Conservation (phyloP, 1,284 basidiomycete genomes). For the Marasmius fiardii region DNA sequence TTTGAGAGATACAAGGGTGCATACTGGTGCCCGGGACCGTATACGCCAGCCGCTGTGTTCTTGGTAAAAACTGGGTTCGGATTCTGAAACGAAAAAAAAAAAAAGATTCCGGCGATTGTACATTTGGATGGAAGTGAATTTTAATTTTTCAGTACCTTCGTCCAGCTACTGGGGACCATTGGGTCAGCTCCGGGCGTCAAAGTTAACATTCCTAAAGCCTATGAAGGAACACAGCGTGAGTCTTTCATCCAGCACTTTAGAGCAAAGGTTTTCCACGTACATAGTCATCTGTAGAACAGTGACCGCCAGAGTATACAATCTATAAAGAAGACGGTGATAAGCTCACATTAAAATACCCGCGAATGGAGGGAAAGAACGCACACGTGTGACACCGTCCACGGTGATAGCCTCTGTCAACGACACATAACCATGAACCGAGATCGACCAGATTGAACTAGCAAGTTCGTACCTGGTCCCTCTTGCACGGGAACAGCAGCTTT, state of each 20-base stretch:
- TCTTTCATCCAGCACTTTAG: not conserved
- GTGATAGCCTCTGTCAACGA: slow-evolving; percentile 16
- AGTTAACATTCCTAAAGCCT: slow-evolving; percentile 18
- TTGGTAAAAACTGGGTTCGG: slow-evolving; percentile 16
- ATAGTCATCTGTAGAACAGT: slow-evolving; percentile 19
- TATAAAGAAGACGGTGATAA: no score
- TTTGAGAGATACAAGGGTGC: not conserved
- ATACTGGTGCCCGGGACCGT: slow-evolving; percentile 19
- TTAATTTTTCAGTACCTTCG: slow-evolving; percentile 11
- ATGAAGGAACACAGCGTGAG: not conserved
- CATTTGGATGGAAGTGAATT: no score
- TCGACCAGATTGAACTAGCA: not conserved
- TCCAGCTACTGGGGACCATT: slow-evolving; percentile 17
- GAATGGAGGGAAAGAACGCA: not conserved
- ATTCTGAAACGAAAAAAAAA: not conserved
- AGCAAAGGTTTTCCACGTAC: slow-evolving; percentile 2
- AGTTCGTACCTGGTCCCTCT: slow-evolving; percentile 15
- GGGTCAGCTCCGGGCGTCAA: slow-evolving; percentile 16
- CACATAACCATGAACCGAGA: not conserved
- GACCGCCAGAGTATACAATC: slow-evolving; percentile 20
- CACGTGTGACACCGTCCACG: slow-evolving; percentile 15
- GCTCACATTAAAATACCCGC: not conserved
- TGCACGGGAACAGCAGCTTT: slow-evolving; percentile 16
- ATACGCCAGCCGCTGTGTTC: slow-evolving; percentile 14
- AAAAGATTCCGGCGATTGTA: no score